phyloP scores from a whole-genome alignment of 352 stramenopile species.

The Phytophthora pisi region DNA sequence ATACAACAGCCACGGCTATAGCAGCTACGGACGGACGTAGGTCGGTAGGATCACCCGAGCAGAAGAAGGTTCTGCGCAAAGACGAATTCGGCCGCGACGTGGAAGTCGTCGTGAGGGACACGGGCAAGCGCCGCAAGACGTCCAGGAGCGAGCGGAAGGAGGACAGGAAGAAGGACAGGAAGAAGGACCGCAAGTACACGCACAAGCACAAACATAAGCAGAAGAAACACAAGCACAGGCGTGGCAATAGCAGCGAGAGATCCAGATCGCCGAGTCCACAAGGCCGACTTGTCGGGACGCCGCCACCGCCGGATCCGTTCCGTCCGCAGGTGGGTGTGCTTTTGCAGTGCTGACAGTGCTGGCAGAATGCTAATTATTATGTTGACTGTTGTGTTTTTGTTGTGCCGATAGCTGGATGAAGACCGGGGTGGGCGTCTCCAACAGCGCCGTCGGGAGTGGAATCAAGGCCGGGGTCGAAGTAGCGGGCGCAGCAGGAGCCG shows the following conservation, averaged over 20 bases:
- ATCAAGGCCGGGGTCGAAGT: slow-evolving; percentile 22
- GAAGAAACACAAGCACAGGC: slow-evolving; percentile 32
- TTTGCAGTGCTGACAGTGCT: not conserved
- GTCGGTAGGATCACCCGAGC: not conserved
- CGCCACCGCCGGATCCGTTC: slow-evolving; percentile 64
- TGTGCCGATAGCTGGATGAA: slow-evolving; percentile 51
- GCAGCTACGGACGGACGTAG: not conserved
- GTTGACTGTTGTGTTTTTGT: slow-evolving; percentile 9
- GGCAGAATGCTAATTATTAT: not conserved
- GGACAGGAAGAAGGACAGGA: slow-evolving; percentile 10
- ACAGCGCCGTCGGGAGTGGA: not conserved
- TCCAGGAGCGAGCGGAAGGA: slow-evolving; percentile 14
- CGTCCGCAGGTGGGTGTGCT: slow-evolving; percentile 52
- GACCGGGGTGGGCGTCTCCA: slow-evolving; percentile 18
- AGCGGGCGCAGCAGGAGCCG: slow-evolving; percentile 26
- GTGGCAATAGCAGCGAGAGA: slow-evolving; percentile 24
- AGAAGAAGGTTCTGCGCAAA: slow-evolving; percentile 49
- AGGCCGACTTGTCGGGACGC: slow-evolving; percentile 39
- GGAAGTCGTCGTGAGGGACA: slow-evolving; percentile 26
- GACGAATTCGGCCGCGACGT: slow-evolving; percentile 86
- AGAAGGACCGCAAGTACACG: slow-evolving; percentile 28
- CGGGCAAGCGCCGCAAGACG: slow-evolving; percentile 12
- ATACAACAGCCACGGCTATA: not conserved
- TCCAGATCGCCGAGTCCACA: slow-evolving; percentile 34
- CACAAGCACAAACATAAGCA: slow-evolving; percentile 29